Conservation (phyloP, 2,329 filamentous ascomycete genomes). For the Sarocladium oryzae region DNA sequence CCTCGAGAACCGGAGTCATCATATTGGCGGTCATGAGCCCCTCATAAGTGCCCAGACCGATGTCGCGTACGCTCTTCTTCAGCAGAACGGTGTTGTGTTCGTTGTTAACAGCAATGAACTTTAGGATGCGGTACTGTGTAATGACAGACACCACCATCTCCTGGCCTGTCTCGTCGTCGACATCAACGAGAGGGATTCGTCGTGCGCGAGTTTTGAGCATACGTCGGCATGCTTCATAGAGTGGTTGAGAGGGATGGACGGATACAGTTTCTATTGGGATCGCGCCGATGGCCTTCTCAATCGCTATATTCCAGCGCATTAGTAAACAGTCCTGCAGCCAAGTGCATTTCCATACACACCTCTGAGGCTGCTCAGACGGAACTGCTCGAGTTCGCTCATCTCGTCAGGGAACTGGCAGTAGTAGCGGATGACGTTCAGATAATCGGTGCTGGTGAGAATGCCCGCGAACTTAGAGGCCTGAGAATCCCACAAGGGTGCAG, state of each 20-base stretch:
- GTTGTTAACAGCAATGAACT: slow-evolving; percentile 95
- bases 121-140: slow-evolving; percentile 96
- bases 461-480: slow-evolving; percentile 88
- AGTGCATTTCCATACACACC: slow-evolving; percentile 45
- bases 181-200: slow-evolving; percentile 86
- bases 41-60: slow-evolving; percentile 78
- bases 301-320: slow-evolving; percentile 50
- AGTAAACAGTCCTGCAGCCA: not conserved
- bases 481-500: slow-evolving; percentile 94
- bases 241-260: slow-evolving; percentile 81
- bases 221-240: slow-evolving; percentile 90
- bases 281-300: slow-evolving; percentile 90
- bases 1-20: slow-evolving; percentile 86
- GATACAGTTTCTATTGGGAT: slow-evolving; percentile 89
- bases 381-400: slow-evolving; percentile 84
- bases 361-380: slow-evolving; percentile 84
- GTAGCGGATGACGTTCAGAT: slow-evolving; percentile 98
- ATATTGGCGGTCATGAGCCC: slow-evolving; percentile 78
- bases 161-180: slow-evolving; percentile 87
- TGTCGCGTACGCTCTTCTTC: slow-evolving; percentile 78
- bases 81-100: slow-evolving; percentile 79
- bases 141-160: slow-evolving; percentile 95
- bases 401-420: slow-evolving; percentile 96
- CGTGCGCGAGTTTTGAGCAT: slow-evolving; percentile 93
- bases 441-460: slow-evolving; percentile 90